phyloP scores from a whole-genome alignment of 2,329 filamentous ascomycete genomes.

The Fusarium miscanthi region DNA sequence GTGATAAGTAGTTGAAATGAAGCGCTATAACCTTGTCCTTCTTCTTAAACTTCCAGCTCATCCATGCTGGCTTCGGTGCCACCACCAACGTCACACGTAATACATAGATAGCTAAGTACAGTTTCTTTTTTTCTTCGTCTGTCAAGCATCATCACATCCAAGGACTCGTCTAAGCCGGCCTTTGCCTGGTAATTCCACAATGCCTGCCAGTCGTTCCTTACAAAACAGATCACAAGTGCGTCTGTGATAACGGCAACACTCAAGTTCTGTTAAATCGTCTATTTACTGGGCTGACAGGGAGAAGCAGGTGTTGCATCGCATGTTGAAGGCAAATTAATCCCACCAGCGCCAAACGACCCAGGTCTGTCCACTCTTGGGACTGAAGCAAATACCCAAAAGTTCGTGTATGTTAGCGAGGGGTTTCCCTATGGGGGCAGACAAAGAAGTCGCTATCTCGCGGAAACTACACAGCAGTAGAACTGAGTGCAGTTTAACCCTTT shows the following conservation, averaged over 20 bases:
- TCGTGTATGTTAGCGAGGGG: constrained; percentile 33
- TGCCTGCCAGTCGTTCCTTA: constrained; percentile 13
- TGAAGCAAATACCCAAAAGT: constrained; percentile 49
- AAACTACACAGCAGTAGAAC: constrained; percentile 35
- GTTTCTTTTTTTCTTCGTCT: constrained; percentile 29
- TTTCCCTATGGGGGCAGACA: constrained; percentile 25
- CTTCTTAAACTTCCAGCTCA: constrained; percentile 21
- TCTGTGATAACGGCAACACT: constrained; percentile 10
- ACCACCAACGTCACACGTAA: constrained; percentile 32
- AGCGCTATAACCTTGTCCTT: constrained; percentile 31
- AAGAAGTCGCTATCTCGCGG: constrained; percentile 23
- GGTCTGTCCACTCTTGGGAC: constrained; percentile 47
- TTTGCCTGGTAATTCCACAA: constrained; percentile 20
- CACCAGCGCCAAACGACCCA: constrained; percentile 50
- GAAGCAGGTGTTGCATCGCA: constrained; percentile 40
- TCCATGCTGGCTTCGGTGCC: constrained; percentile 16
- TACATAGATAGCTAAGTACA: constrained; percentile 35
- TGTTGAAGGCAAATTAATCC: constrained; percentile 42
- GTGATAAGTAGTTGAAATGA: constrained; percentile 38
- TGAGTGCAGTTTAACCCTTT: constrained; percentile 17
- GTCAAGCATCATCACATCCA: constrained; percentile 15
- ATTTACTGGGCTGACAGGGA: constrained; percentile 20
- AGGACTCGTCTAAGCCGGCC: constrained; percentile 13
- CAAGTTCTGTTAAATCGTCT: constrained; percentile 22
- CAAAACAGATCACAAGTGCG: constrained; percentile 7